A percentile compares a stretch with the other conserved stretches of the same genome.
Conservation (phyloP, 2,329 filamentous ascomycete species). For the Exophiala sideris region DNA sequence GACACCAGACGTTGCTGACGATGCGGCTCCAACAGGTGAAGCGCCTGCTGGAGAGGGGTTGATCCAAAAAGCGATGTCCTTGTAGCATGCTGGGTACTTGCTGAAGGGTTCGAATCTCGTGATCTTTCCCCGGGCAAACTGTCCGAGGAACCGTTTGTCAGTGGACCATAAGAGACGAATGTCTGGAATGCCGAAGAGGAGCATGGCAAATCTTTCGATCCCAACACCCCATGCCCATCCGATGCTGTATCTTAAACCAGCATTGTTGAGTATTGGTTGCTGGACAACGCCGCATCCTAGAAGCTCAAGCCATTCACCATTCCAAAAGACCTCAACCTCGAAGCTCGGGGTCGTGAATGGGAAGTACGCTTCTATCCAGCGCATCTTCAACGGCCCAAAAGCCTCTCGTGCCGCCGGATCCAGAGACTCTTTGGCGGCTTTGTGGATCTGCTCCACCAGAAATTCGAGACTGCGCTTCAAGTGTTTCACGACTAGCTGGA, state of each 20-base stretch:
- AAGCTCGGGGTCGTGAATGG: conserved; percentile 94
- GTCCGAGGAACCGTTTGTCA: conserved; percentile 78
- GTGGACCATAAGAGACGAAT: conserved; percentile 94
- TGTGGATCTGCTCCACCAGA: conserved; percentile 87
- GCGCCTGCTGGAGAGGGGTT: conserved; percentile 35
- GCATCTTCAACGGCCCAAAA: conserved; percentile 73
- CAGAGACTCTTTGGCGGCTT: conserved; percentile 62
- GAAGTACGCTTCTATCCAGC: conserved; percentile 97
- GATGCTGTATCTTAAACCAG: conserved; percentile 68
- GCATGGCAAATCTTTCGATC: conserved; percentile 93
- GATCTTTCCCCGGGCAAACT: conserved; percentile 63
- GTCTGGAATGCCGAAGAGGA: conserved; percentile 92
- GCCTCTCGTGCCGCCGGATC: conserved; percentile 30
- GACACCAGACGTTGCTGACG: conserved; percentile 36
- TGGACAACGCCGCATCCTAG: conserved; percentile 88
- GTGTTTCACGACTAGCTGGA: conserved; percentile 77
- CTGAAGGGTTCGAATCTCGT: conserved; percentile 80
- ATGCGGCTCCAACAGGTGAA: conserved; percentile 44
- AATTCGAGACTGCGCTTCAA: conserved; percentile 85
- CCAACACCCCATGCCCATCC: conserved; percentile 97
- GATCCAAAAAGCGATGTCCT: conserved; percentile 95
- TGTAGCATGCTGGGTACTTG: conserved; percentile 82
- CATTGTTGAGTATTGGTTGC: conserved; percentile 75
- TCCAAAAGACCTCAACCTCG: conserved; percentile 95
- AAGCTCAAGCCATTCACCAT: conserved; percentile 92